Percentiles rank a stretch among this genome's conserved stretches.
Conservation (phyloP, 805 yeast species). For the Hemisphaericaspora nanyangensis region DNA sequence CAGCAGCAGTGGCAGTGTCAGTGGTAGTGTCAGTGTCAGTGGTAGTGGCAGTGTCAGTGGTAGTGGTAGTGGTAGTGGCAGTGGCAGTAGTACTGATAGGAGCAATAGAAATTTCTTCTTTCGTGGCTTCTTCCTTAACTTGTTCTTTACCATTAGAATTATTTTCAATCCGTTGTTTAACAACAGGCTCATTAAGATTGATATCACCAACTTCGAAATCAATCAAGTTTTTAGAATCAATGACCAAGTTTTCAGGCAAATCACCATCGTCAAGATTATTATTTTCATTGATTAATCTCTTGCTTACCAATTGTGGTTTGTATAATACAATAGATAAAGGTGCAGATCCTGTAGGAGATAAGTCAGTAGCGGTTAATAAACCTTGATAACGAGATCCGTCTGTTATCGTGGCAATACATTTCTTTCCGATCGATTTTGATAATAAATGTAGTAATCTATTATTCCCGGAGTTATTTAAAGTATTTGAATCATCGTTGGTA, state of each 20-base stretch:
- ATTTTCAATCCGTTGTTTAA: no score
- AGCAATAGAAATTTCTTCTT: no score
- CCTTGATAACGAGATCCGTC: conserved; percentile 64
- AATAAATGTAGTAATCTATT: conserved; percentile 56
- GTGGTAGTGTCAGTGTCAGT: neutral
- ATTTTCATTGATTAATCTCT: conserved; percentile 21
- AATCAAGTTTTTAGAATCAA: conserved; percentile 48
- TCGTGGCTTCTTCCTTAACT: no score
- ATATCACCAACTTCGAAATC: conserved; percentile 44
- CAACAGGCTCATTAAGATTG: conserved; percentile 24
- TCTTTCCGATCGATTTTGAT: conserved; percentile 54
- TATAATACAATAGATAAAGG: conserved; percentile 57
- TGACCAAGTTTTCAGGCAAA: conserved; percentile 42
- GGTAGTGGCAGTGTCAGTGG: neutral
- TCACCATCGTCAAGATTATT: conserved; percentile 26
- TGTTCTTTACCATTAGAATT: no score
- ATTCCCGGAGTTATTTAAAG: conserved; percentile 17
- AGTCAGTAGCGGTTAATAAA: conserved; percentile 46
- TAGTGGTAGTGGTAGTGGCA: neutral
- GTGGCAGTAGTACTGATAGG: neutral
- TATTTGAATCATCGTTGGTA: neutral
- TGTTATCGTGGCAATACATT: conserved; percentile 53
- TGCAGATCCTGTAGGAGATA: conserved; percentile 23
- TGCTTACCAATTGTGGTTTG: conserved; percentile 41
- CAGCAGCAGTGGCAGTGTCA: neutral